phyloP scores from a whole-genome alignment of 306 rosid genomes.

The Vachellia pachyceras region DNA sequence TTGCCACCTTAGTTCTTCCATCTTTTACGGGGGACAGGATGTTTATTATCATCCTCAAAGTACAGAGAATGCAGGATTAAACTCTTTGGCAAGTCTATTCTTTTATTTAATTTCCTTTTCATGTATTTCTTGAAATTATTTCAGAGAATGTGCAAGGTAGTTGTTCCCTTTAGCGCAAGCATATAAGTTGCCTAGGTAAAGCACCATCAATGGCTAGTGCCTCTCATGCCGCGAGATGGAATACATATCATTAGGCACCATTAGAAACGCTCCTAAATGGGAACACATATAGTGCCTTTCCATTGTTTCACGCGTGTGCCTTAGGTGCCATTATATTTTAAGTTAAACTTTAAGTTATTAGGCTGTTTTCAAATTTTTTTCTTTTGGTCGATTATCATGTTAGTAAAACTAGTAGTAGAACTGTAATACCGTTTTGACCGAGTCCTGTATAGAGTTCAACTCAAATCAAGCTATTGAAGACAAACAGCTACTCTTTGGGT shows the following conservation, averaged over 20 bases:
- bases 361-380: neutral
- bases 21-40: slow-evolving; percentile 94
- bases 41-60: slow-evolving; percentile 61
- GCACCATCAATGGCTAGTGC: neutral
- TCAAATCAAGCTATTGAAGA: neutral
- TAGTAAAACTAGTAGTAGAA: too few relatives aligned
- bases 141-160: neutral
- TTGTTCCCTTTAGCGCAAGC: neutral
- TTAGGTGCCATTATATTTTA: too few relatives aligned
- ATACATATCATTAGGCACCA: neutral
- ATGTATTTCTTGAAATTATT: neutral
- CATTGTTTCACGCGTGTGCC: neutral
- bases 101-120: neutral
- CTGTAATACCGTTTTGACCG: neutral
- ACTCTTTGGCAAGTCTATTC: slow-evolving; percentile 54
- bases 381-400: neutral
- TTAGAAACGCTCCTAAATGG: neutral
- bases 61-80: slow-evolving; percentile 42
- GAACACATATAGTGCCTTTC: neutral
- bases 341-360: neutral
- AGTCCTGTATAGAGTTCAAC: slow-evolving; percentile 8
- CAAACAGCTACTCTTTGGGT: slow-evolving; percentile 1
- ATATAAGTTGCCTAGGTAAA: neutral
- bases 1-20: slow-evolving; percentile 89
- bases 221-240: neutral